Percentiles rank a stretch among this genome's conserved stretches.
Conservation (phyloP, 441 rosid species). For the Syzygium syzygioides region DNA sequence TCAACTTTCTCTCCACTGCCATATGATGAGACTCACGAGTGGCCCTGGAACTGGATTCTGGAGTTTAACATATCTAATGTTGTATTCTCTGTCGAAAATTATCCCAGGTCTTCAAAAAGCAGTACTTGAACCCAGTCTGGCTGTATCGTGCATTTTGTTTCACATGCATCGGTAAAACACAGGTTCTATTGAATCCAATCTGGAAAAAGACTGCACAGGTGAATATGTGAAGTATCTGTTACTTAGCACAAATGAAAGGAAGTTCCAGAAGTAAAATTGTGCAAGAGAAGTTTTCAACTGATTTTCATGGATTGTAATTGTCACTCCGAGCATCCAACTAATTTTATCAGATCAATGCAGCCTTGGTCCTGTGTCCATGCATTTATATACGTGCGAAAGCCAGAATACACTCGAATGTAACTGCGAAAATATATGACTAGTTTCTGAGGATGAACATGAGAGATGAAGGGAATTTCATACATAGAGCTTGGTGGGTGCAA, state of each 20-base stretch:
- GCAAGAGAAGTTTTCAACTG: not conserved
- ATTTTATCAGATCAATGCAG: not conserved
- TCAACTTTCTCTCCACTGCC: not conserved
- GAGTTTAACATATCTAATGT: not conserved
- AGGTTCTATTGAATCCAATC: not conserved
- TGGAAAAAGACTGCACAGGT: not conserved
- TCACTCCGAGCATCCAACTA: not conserved
- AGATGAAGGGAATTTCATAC: not conserved
- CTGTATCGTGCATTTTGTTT: not conserved
- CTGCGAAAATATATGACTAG: not conserved
- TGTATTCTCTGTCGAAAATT: not conserved
- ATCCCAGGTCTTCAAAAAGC: not conserved
- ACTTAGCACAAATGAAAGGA: not conserved
- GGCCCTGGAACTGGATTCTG: not conserved
- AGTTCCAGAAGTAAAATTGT: not conserved
- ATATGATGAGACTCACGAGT: not conserved
- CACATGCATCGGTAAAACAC: not conserved
- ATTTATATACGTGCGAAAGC: not conserved
- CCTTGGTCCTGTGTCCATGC: not conserved
- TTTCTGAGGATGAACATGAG: not conserved
- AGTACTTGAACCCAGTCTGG: not conserved
- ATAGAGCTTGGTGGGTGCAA: not conserved
- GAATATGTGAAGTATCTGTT: not conserved
- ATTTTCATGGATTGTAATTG: not conserved
- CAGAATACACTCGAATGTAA: not conserved